Percentiles rank a stretch among this genome's conserved stretches.
phyloP scores from a whole-genome alignment of 805 yeast species.

The Candida insectorum region DNA sequence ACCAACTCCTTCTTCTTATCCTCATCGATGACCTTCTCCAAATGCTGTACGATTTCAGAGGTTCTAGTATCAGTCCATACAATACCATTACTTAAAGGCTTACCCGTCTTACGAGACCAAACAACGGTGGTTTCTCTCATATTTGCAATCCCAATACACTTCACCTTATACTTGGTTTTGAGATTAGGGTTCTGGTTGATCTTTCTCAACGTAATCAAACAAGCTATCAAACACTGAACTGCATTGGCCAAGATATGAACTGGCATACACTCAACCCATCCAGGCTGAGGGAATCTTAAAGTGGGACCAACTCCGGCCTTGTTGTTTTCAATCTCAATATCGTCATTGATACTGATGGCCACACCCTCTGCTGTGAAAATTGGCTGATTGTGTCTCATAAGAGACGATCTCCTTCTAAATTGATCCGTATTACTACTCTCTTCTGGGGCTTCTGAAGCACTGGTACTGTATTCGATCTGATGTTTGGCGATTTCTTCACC shows the following conservation, averaged over 20 bases:
- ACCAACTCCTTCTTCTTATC: conserved; percentile 57
- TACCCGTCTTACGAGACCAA: conserved; percentile 83
- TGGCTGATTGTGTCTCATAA: conserved; percentile 48
- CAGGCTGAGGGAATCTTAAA: conserved; percentile 73
- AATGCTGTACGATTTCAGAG: conserved; percentile 60
- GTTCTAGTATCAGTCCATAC: conserved; percentile 97
- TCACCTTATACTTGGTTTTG: conserved; percentile 56
- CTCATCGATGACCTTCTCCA: conserved; percentile 50
- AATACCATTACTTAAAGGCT: conserved; percentile 81
- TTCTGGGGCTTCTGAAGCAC: conserved; percentile 55
- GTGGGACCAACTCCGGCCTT: conserved; percentile 59
- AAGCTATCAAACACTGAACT: conserved; percentile 70
- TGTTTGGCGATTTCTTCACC: conserved; percentile 83
- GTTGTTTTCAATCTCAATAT: conserved; percentile 61
- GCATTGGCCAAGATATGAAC: conserved; percentile 77
- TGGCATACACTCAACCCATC: conserved; percentile 95
- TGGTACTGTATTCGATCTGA: conserved; percentile 84
- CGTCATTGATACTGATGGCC: conserved; percentile 56
- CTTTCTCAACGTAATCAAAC: conserved; percentile 53
- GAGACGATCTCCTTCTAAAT: conserved; percentile 43
- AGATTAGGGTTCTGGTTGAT: conserved; percentile 51
- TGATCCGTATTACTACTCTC: conserved; percentile 40
- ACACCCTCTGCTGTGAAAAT: conserved; percentile 75
- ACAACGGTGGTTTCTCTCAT: conserved; percentile 93
- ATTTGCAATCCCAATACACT: conserved; percentile 84